These are phyloP conservation scores for Clohesyomyces aquaticus DNA, from an alignment of 495 filamentous ascomycete species.

Conservation along the genomic window DNA sequence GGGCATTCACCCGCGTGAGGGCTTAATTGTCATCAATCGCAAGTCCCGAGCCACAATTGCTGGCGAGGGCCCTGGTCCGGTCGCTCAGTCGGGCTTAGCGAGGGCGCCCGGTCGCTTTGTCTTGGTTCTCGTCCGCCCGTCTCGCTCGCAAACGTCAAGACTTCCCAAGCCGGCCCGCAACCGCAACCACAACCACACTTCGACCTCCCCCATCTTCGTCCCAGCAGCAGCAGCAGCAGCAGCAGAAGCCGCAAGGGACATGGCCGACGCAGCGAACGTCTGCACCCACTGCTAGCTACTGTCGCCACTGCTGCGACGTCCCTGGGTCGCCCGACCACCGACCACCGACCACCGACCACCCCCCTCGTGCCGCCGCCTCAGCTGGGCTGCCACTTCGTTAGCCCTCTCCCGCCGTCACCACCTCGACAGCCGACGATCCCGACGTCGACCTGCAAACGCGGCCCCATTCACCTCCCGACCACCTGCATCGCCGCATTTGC, in stretches of 20 bases:
- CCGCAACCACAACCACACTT: neutral
- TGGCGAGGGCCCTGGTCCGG: neutral
- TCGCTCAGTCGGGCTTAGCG: neutral
- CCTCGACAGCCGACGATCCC: neutral
- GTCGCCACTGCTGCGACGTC: too few relatives aligned
- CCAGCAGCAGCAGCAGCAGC: constrained; percentile 4
- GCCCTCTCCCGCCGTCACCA: neutral
- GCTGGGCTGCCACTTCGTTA: neutral
- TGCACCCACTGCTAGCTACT: neutral
- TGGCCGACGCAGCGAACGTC: constrained; percentile 14
- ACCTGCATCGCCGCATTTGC: neutral
- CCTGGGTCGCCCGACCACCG: too few relatives aligned
- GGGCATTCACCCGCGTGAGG: neutral
- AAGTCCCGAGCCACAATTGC: neutral
- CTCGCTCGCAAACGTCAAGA: neutral
- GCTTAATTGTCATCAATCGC: neutral
- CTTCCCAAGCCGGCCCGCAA: too few relatives aligned
- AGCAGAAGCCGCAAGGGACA: too few relatives aligned
- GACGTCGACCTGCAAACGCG: neutral
- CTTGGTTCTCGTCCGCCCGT: neutral
- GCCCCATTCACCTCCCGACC: constrained; percentile 12
- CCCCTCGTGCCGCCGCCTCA: neutral
- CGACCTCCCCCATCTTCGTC: constrained; percentile 1
- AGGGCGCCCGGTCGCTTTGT: neutral
- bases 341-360: neutral